Percentiles rank a stretch among this genome's conserved stretches.
Evolutionary conservation across 768 basidiomycete species (phyloP).

Genomic region (Podaxis sp.): DNA sequence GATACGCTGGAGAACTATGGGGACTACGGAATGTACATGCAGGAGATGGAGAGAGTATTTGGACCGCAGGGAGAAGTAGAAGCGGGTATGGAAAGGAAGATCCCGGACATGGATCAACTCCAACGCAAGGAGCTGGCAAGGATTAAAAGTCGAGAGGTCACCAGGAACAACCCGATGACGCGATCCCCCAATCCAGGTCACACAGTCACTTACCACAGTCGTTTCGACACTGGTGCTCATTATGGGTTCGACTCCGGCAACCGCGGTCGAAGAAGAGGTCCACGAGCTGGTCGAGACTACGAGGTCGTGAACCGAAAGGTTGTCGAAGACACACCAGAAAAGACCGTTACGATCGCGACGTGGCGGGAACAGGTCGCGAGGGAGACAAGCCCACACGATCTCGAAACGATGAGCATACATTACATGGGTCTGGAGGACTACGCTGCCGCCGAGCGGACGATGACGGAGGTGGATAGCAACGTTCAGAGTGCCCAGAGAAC

Average conservation of each 20-base stretch:
- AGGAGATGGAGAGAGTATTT: conserved; percentile 30
- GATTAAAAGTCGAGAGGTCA: conserved; percentile 15
- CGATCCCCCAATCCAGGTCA: conserved; percentile 5
- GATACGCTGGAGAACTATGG: conserved; percentile 31
- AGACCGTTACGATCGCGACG: conserved; percentile 50
- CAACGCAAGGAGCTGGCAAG: conserved; percentile 15
- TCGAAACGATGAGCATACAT: conserved; percentile 44
- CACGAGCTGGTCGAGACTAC: conserved; percentile 35
- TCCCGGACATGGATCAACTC: neutral
- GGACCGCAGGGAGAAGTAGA: conserved; percentile 15
- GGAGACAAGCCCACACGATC: conserved; percentile 31
- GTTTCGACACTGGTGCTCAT: conserved; percentile 16
- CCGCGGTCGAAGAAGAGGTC: conserved; percentile 13
- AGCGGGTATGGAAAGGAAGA: conserved; percentile 3
- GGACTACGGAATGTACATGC: conserved; percentile 32
- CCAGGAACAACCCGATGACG: conserved; percentile 1
- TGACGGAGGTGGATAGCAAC: conserved; percentile 14
- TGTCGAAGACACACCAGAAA: conserved; percentile 47
- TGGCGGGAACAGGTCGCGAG: conserved; percentile 56
- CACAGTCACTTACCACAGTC: conserved; percentile 16
- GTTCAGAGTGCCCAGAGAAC: conserved; percentile 11
- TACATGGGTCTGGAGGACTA: conserved; percentile 35
- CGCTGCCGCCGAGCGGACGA: conserved; percentile 16
- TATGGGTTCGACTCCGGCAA: conserved; percentile 12
- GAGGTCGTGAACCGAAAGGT: conserved; percentile 41